Evolutionary conservation across 108 stramenopile genomes (phyloP), one percentile per base, ranked within the genome.

Genomic region (Skeletonema potamos): DNA sequence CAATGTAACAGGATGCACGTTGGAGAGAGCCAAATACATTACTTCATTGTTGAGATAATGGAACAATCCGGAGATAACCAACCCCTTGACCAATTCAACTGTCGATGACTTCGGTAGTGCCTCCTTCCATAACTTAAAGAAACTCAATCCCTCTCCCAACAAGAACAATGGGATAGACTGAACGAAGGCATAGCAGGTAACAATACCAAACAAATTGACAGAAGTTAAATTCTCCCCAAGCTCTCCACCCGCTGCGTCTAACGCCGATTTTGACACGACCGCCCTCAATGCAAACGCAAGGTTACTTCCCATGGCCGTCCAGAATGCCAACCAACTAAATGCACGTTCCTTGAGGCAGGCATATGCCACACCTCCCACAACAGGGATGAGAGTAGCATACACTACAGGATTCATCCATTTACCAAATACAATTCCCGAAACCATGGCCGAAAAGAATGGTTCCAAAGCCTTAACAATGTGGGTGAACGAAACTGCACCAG

Each of bases 41-140:
- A 97, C 97, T 84, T 98, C 97, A 82, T 98, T 98, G 81, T 97
- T 95, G 46, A 97, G 77, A 70, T 97, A 98, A 71, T 97, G 95
- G 66, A 94, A 93, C 11, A 97, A 68, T 15, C 96, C 97, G 0
- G 92, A 93, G 8, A 95, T 28, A 43, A 91, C 27, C 22, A 97
- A 27, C 9, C 82, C 77, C n/a, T 58, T 64, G 11, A 79, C 76
- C 62, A 95, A 54, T 26, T 85, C 74, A 27, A 64, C 48, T 3
- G 71, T 37, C 17, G 77, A 61, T 26, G 33, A 51, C 30, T 61
- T 63, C 12, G 51, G 57, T 15, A 77, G 62, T 22, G 82, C 85
- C 29, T 62, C 62, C 20, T 76, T 74, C 87, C 87, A 89, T 30
- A 87, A 64, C 15, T 71, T 68, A n/a, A 77, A 18, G 61, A 94